Percentiles rank a stretch among this genome's conserved stretches.
phyloP scores from a whole-genome alignment of 306 rosid genomes.

The Glycyrrhiza uralensis region DNA sequence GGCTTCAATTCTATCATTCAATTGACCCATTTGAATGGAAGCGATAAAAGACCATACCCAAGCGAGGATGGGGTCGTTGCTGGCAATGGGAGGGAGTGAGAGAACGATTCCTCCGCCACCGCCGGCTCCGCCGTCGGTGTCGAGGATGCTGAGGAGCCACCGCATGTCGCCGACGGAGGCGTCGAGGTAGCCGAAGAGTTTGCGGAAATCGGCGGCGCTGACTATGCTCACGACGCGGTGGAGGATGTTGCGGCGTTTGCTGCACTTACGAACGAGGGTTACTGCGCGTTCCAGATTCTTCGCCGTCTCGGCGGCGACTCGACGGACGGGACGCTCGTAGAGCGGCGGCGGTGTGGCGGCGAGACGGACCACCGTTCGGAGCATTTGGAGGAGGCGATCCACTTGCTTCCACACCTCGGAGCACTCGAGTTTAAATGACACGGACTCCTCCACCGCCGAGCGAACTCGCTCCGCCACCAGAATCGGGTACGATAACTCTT shows the following conservation, averaged over 20 bases:
- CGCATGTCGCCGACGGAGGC: constrained; percentile 73
- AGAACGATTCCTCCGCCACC: constrained; percentile 42
- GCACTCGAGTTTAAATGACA: constrained; percentile 60
- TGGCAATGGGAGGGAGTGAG: constrained; percentile 69
- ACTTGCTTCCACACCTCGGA: constrained; percentile 59
- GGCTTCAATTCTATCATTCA: constrained; percentile 56
- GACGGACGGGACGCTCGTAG: constrained; percentile 68
- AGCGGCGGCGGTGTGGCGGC: constrained; percentile 39
- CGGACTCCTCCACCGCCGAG: constrained; percentile 50
- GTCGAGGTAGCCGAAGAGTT: constrained; percentile 37
- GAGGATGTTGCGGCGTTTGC: constrained; percentile 59
- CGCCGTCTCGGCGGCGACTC: constrained; percentile 48
- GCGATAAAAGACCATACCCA: constrained; percentile 85
- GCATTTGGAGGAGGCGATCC: constrained; percentile 62
- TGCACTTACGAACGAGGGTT: constrained; percentile 60
- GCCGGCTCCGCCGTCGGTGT: constrained; percentile 41
- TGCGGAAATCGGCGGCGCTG: constrained; percentile 54
- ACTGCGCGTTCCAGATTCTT: constrained; percentile 63
- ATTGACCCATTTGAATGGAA: constrained; percentile 63
- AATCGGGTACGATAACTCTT: constrained; percentile 64
- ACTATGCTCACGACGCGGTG: constrained; percentile 65
- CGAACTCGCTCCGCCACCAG: constrained; percentile 61
- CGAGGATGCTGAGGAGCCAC: constrained; percentile 61
- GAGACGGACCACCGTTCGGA: constrained; percentile 61
- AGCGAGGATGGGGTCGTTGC: constrained; percentile 71